phyloP scores from a whole-genome alignment of 306 rosid genomes.

The Ziziphus jujuba region DNA sequence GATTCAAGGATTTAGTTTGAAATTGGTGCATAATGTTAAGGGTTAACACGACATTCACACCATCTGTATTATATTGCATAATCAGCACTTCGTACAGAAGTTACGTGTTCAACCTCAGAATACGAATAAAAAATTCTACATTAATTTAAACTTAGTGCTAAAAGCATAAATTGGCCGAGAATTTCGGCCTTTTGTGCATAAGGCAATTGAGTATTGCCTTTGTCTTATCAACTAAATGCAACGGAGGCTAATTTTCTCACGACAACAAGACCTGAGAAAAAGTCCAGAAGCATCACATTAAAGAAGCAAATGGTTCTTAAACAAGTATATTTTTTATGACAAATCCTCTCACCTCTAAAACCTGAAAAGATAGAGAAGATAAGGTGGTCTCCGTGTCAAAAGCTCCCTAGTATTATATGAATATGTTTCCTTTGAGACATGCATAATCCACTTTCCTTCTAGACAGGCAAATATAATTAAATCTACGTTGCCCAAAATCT shows the following conservation, averaged over 20 bases:
- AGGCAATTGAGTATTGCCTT: slow-evolving; percentile 13
- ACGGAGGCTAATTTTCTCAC: slow-evolving; percentile 20
- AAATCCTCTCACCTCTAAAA: slow-evolving; percentile 20
- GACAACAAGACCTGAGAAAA: slow-evolving; percentile 30
- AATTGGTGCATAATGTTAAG: slow-evolving; percentile 25
- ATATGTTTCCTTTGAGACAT: slow-evolving; percentile 26
- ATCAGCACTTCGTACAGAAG: slow-evolving; percentile 18
- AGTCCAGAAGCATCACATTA: slow-evolving; percentile 4
- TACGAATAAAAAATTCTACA: slow-evolving; percentile 4
- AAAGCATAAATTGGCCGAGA: slow-evolving; percentile 39
- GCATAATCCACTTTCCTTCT: slow-evolving; percentile 10
- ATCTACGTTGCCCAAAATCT: not conserved
- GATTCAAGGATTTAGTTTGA: slow-evolving; percentile 27
- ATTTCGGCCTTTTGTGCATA: slow-evolving; percentile 42
- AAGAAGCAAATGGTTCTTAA: slow-evolving; percentile 15
- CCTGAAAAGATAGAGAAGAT: slow-evolving; percentile 17
- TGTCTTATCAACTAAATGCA: slow-evolving; percentile 19
- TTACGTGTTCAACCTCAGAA: slow-evolving; percentile 25
- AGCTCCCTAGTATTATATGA: slow-evolving; percentile 13
- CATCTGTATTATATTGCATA: slow-evolving; percentile 20
- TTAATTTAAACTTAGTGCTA: slow-evolving; percentile 43
- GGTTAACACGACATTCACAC: slow-evolving; percentile 31
- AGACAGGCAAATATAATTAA: not conserved
- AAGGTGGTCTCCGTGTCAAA: slow-evolving; percentile 18
- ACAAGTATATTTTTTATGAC: slow-evolving; percentile 27